Evolutionary conservation across 2,329 filamentous ascomycete species (phyloP).

Genomic region (Didymellaceae sp.): DNA sequence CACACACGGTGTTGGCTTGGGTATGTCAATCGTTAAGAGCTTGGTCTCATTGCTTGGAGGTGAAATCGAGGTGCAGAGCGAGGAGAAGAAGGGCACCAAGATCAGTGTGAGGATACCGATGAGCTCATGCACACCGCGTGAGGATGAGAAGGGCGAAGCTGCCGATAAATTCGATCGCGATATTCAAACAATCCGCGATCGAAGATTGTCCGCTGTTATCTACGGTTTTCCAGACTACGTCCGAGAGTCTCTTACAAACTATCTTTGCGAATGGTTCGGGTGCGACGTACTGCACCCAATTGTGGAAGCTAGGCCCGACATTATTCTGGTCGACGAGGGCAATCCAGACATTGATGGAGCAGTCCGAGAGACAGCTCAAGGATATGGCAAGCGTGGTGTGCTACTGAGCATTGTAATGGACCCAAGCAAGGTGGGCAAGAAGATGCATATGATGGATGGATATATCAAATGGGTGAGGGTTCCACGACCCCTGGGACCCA

Average conservation of each 20-base stretch:
- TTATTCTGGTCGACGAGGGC: constrained; percentile 22
- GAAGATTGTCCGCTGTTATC: constrained; percentile 5
- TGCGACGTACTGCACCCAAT: constrained; percentile 11
- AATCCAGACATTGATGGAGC: constrained; percentile 8
- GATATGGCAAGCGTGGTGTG: constrained; percentile 17
- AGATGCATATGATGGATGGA: constrained; percentile 9
- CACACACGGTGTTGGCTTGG: constrained; percentile 26
- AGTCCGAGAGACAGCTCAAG: constrained; percentile 6
- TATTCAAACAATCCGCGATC: constrained; percentile 2
- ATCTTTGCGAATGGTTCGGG: constrained; percentile 17
- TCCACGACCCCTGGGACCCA: constrained; percentile 15
- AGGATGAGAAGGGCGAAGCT: background rate
- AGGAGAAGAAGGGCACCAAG: constrained; percentile 2
- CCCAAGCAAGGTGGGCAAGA: constrained; percentile 8
- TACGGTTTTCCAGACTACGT: constrained; percentile 15
- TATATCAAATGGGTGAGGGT: constrained; percentile 17
- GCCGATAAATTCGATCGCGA: background rate
- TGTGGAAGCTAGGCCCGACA: constrained; percentile 13
- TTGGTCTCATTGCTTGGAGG: constrained; percentile 24
- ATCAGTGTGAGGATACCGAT: constrained; percentile 9
- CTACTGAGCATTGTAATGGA: constrained; percentile 19
- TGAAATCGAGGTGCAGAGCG: constrained; percentile 23
- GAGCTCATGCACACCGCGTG: background rate
- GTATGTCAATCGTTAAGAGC: constrained; percentile 30
- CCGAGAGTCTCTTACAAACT: constrained; percentile 4